Evolutionary conservation across 345 rosid genomes (phyloP), one percentile per base, ranked within the genome.

Genomic region (Ceriops zippeliana): DNA sequence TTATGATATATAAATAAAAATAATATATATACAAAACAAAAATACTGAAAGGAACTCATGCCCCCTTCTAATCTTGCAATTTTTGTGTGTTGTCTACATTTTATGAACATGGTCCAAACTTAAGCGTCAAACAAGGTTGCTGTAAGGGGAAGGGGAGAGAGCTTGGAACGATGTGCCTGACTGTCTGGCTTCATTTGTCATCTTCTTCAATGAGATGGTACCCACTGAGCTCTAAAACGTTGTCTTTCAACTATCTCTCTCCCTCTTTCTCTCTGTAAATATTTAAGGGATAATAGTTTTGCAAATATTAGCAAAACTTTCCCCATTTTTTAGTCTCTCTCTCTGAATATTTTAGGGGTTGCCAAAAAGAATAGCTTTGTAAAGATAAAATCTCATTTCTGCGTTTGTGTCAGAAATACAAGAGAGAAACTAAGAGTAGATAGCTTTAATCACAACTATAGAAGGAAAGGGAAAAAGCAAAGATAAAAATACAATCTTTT

Each of bases 371-470:
- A 66, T 37, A 59, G 24, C 52, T 56, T 30, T 31, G 30, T 28
- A 35, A 11, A n/a, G 28, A 24, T 16, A 65, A 65, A 42, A 22
- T 35, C 38, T 30, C 31, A 22, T 37, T 20, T 20, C 53, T 32
- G 69, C 35, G 66, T 67, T 62, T 32, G 61, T 59, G 66, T 67
- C 49, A 10, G 67, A 67, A 10, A 52, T 51, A 24, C 17, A 37
- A 34, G 37, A 22, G 67, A 31, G n/a, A 52, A 9, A 19, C 13
- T 54, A 27, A 24, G 52, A 47, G 52, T 51, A 68, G 72, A 63
- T 59, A 68, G 68, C 61, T 62, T 46, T 0, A 38, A 67, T 61
- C 60, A 38, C 49, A 65, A 47, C 24, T 27, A 67, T 42, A 68
- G 22, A 34, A 26, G 27, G 61, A 46, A 22, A 49, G 37, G 35